Base-by-base conservation (phyloP, 176 grass and related monocot genomes). In the Cenchrus fungigraminus region DNA sequence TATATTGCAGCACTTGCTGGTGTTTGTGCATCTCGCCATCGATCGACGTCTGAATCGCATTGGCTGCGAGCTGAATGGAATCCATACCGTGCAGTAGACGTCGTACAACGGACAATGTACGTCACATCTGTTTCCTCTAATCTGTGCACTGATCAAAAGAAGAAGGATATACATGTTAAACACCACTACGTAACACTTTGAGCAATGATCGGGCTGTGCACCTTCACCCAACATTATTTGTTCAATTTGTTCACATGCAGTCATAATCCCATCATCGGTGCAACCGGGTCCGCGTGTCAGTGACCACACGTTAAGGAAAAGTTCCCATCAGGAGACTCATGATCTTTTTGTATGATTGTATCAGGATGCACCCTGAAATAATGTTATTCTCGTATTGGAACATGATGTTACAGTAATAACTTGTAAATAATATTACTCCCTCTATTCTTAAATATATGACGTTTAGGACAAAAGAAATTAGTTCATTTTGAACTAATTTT, bases 11-110 rank as follows among this genome's bases (percentile, higher is more conserved):
- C 37, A 73, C 2, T 40, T 53, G 62, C 28, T 4, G 60, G 12
- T 10, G 17, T 25, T 25, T 1, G n/a, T 77, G 80, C 86, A 29
- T 55, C 51, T 82, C 65, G 40, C 80, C 6, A 16, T 83, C 64
- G 28, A 10, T 40, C 0, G 8, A 56, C 13, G 7, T 32, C 34
- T 77, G 73, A 76, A 84, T 44, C 20, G 59, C 31, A 25, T 65
- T 83, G 81, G 70, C 81, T 20, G 28, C 22, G 8, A 73, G 12
- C 19, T 47, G 6, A 8, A 29, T 10, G 29, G 73, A 42, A 57
- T 76, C 31, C 17, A 19, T 58, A 42, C 20, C 8, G 67, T 76
- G 53, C 15, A 17, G 55, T 57, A 58, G 73, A 58, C 17, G 73
- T 58, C 71, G 49, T 74, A 76, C 31, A 12, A 70, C 37, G 37